Evolutionary conservation across 257 asterid genomes (phyloP), one percentile per base, ranked within the genome.

Genomic region (Scutellaria minor): DNA sequence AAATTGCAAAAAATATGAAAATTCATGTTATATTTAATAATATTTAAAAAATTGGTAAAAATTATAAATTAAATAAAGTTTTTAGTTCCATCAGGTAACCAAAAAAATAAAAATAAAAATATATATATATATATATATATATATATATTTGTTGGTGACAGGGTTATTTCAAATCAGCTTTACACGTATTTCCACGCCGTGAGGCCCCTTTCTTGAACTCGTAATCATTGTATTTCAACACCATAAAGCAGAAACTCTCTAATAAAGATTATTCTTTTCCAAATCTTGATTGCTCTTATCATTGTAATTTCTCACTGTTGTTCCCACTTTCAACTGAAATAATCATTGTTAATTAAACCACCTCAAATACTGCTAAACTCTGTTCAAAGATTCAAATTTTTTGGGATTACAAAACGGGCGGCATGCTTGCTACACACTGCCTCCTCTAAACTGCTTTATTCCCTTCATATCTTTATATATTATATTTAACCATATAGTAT

Each of bases 111-210:
- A 18, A 18, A 18, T 18, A 18, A 18, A n/a, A n/a, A n/a, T n/a
- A n/a, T n/a, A n/a, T n/a, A n/a, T n/a, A n/a, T n/a, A n/a, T n/a
- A n/a, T n/a, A n/a, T n/a, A n/a, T n/a, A n/a, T n/a, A n/a, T n/a
- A n/a, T n/a, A n/a, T 31, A 31, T 31, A 31, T 31, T 0, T 27
- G 37, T 31, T 31, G 37, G 37, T 31, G 37, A 31, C 37, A 53
- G 35, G 13, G 35, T 22, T 9, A 39, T 22, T 53, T 54, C 6
- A 69, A 54, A 70, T 27, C 12, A 57, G 50, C 87, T 84, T 79
- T 84, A 72, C 88, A 84, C 88, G 86, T 79, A 69, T 68, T 77
- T 74, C 79, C 85, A 83, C 44, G 79, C 74, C 75, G 77, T 41
- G 14, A 63, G 75, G 67, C 62, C 68, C 71, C 75, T 46, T 68